Evolutionary conservation across 2,329 filamentous ascomycete species (phyloP), one percentile per base, ranked within the genome.

Genomic region (Pseudogymnoascus sp.): DNA sequence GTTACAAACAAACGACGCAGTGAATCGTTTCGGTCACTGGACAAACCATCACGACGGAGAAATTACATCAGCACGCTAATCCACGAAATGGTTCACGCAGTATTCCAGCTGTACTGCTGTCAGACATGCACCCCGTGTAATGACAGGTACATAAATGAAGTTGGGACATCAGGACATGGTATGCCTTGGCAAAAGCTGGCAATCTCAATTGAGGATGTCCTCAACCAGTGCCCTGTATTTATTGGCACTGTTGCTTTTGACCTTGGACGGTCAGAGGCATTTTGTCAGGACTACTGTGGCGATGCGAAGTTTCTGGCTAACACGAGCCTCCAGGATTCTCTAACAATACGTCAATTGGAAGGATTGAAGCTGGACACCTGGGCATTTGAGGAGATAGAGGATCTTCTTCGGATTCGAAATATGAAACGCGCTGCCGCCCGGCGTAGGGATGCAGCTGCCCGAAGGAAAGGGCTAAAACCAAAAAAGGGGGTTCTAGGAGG

Each of bases 81-180:
- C 25, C 46, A 31, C n/a, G 46, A 53, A 31, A 53, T 53, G 46
- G 8, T 1, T 2, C 46, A 53, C 9, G 46, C 25, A 16, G n/a
- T 53, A 18, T 31, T 53, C 7, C 3, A 11, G 0, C 9, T 53
- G 14, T 53, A 53, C 46, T 18, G 46, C 46, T 53, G 46, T 12
- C 2, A 3, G 11, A 6, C 7, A 16, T 53, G 46, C n/a, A 0
- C 25, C 14, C 4, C 25, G 3, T 53, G 46, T 28, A 14, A 2
- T 4, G 2, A 1, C 21, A 9, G 3, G 23, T n/a, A 11, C 25
- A 3, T 1, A 11, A 0, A 7, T 6, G n/a, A 12, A 3, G n/a
- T 53, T 31, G 46, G 46, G 25, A 12, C 3, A 11, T 31, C 25
- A 53, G 46, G 25, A 18, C 46, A 53, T 5, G 1, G 25, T 18